Base-by-base conservation (phyloP, 2,329 filamentous ascomycete genomes). In the Alternaria triticina region DNA sequence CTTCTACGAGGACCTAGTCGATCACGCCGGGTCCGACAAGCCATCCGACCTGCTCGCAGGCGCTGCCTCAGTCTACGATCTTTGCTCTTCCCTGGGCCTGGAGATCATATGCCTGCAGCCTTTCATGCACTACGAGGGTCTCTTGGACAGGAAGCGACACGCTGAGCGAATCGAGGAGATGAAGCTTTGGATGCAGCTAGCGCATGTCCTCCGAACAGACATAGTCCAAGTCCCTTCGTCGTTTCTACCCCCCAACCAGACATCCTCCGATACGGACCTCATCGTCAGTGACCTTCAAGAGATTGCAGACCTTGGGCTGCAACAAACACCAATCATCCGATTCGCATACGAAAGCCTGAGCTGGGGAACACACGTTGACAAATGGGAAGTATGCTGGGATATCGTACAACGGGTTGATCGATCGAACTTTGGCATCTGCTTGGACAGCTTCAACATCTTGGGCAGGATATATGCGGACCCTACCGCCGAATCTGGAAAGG, bases 381-480 rank as follows among this genome's bases (percentile, higher is more conserved):
- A 84, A 0, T 95, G 92, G 92, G 91, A 94, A 75, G 80, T 82
- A 11, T 88, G 86, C 67, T 95, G 90, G 89, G 86, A 89, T 7
- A 82, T 93, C 3, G 88, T 94, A 1, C 79, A 84, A 69, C 81
- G 80, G 3, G 90, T 94, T 27, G 83, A 92, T 76, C 80, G 90
- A 8, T 79, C 85, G 9, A 94, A 94, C 78, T 93, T 94, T 73
- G 91, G 91, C 8, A 82, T 93, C 44, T 93, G 91, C 74, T 83
- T 94, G 23, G 91, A 94, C 78, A 92, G 89, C 0, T 94, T 93
- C 81, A 92, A 94, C 77, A 90, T 94, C 62, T 87, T 90, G 0
- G 91, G 87, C 0, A 82, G 88, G 6, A 86, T 92, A 62, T 94
- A 87, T 68, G 91, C 89, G 0, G 91, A 94, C 71, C 91, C 91